Evolutionary conservation across 108 stramenopile genomes (phyloP), one percentile per base, ranked within the genome.

Genomic region (Fragilaria crotonensis): DNA sequence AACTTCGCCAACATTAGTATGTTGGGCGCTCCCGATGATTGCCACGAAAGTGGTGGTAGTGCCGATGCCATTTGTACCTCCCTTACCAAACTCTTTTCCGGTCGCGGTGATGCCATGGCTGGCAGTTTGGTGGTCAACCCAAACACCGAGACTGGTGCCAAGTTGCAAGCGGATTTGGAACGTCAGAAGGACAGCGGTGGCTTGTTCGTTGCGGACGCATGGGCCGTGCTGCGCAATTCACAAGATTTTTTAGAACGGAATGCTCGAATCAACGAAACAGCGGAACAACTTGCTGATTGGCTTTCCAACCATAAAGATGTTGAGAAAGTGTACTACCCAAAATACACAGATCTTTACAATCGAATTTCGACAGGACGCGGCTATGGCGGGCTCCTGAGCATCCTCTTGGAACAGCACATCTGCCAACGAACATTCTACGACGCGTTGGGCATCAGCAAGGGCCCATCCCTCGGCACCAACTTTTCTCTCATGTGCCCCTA

Each of bases 401-500:
- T 86, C 30, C 45, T 73, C 30, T 62, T 86, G 54, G 48, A 76
- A 29, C 44, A 68, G 0, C 79, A 80, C 58, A 68, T 86, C 4
- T 80, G 76, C 45, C 77, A 81, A 54, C 64, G 77, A 50, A 77
- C 76, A n/a, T 86, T 86, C 50, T 86, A 78, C 52, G 85, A 86
- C 59, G 45, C 54, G 23, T 49, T 86, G 30, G 70, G 75, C 60
- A 62, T 85, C 17, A 75, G 66, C 65, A 89, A 89, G 73, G 87
- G 87, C 11, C 87, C 87, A 1, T 70, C 67, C 21, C 60, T 89
- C 54, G 87, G 87, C 14, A 89, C 87, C 30, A 85, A 84, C 60
- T 89, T 89, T 67, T 82, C 87, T 19, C 54, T 89, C 41, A 73
- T 70, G 5, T 84, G 80, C 56, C 83, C 87, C 9, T 89, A 89